These are phyloP conservation scores for Starmerella khaoyaiensis DNA, from an alignment of 805 yeast species.

Conservation along the genomic window DNA sequence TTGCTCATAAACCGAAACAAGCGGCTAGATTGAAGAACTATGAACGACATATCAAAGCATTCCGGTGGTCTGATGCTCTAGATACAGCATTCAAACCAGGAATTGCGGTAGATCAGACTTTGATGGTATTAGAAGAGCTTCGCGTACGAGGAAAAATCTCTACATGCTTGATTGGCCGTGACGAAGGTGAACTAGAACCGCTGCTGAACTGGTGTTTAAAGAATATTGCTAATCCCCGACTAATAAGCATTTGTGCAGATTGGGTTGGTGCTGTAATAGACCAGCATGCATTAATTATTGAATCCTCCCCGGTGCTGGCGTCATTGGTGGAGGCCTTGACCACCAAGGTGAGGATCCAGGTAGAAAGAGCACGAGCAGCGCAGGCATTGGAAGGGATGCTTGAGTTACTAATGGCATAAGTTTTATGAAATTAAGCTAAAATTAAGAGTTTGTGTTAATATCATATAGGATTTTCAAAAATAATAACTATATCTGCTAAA, in stretches of 20 bases:
- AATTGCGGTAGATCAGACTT: slow-evolving; percentile 62
- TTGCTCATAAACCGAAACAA: slow-evolving; percentile 33
- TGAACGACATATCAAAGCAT: slow-evolving; percentile 73
- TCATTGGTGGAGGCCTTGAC: slow-evolving; percentile 52
- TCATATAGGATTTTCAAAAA: not conserved
- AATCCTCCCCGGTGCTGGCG: slow-evolving; percentile 62
- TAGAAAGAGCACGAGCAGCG: slow-evolving; percentile 72
- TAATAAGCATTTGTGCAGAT: slow-evolving; percentile 50
- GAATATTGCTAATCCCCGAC: slow-evolving; percentile 66
- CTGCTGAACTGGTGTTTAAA: slow-evolving; percentile 70
- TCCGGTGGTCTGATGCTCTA: slow-evolving; percentile 86
- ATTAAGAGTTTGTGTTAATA: too few relatives aligned
- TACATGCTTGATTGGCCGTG: slow-evolving; percentile 67
- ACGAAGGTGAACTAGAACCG: slow-evolving; percentile 77
- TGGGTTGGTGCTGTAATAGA: slow-evolving; percentile 56
- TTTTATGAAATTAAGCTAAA: not conserved
- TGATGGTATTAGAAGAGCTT: slow-evolving; percentile 75
- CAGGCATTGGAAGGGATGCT: slow-evolving; percentile 87
- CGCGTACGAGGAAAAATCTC: slow-evolving; percentile 80
- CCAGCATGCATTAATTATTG: slow-evolving; percentile 62
- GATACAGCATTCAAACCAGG: slow-evolving; percentile 77
- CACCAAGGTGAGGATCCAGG: slow-evolving; percentile 47
- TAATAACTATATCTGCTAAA: too few relatives aligned
- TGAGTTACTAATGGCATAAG: slow-evolving; percentile 50
- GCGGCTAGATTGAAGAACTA: slow-evolving; percentile 51